Conservation (phyloP, 805 yeast species). For the Candida mattraensis region DNA sequence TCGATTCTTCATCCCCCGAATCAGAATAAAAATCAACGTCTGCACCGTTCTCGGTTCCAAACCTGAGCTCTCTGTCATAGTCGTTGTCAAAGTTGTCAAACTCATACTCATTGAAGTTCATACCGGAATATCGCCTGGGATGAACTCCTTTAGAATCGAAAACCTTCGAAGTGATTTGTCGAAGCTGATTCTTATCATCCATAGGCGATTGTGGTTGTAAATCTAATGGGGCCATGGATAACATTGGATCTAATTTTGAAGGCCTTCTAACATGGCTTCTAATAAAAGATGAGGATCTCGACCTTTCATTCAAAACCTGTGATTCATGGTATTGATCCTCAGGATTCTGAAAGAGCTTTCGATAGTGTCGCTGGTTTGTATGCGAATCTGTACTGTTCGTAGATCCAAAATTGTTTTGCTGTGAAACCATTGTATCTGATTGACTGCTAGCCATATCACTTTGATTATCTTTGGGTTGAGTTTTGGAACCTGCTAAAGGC, state of each 20-base stretch:
- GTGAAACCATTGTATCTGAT: conserved; percentile 21
- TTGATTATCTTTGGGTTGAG: conserved; percentile 13
- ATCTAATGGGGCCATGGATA: conserved; percentile 4
- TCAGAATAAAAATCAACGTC: conserved; percentile 27
- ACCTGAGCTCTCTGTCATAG: conserved; percentile 30
- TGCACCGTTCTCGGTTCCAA: conserved; percentile 13
- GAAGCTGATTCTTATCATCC: conserved; percentile 25
- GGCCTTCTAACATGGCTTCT: conserved; percentile 3
- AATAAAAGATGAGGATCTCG: conserved; percentile 14
- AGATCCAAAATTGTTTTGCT: conserved; percentile 16
- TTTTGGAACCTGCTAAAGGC: conserved; percentile 16
- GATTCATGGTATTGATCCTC: too few species aligned
- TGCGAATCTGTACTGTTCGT: conserved; percentile 14
- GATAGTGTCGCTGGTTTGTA: conserved; percentile 2
- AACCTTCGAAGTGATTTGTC: conserved; percentile 66
- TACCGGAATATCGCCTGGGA: conserved; percentile 70
- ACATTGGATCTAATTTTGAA: conserved; percentile 8
- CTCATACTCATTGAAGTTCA: conserved; percentile 34
- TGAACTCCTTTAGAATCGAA: conserved; percentile 74
- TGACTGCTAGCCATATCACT: conserved; percentile 22
- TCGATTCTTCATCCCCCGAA: conserved; percentile 27
- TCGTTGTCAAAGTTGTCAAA: conserved; percentile 58
- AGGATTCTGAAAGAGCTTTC: not conserved
- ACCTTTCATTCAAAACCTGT: too few species aligned
- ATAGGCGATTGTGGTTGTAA: not conserved